These are phyloP conservation scores for Mytilinidion resinicola DNA, from an alignment of 495 filamentous ascomycete genomes.

Conservation along the genomic window DNA sequence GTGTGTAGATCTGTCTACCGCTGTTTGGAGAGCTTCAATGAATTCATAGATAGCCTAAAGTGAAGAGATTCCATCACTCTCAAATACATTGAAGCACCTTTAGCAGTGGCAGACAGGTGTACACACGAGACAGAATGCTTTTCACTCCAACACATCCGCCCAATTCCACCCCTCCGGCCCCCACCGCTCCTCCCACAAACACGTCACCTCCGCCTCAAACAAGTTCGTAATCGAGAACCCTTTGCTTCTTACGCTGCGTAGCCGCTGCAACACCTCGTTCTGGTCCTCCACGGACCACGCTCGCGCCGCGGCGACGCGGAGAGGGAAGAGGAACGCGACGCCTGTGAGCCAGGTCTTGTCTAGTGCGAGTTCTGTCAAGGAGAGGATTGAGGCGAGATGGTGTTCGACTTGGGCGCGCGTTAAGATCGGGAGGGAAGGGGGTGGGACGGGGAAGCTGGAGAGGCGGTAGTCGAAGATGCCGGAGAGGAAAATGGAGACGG, in stretches of 20 bases:
- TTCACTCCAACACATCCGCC: no score
- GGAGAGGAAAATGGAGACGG: conserved; percentile 1
- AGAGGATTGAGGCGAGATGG: not conserved
- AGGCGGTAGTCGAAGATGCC: conserved; percentile 1
- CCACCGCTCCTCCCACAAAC: not conserved
- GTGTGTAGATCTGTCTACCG: no score
- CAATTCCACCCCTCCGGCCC: no score
- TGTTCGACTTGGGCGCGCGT: not conserved
- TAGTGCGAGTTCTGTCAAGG: not conserved
- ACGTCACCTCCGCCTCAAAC: not conserved
- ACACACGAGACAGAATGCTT: no score
- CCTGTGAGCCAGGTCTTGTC: not conserved
- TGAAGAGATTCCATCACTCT: no score
- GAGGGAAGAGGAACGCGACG: not conserved
- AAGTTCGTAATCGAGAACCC: not conserved
- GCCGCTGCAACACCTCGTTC: not conserved
- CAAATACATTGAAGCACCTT: no score
- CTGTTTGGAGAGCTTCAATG: no score
- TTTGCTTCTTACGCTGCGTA: not conserved
- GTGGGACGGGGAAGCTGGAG: not conserved
- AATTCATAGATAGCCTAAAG: no score
- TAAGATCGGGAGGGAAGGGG: not conserved
- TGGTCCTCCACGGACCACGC: not conserved
- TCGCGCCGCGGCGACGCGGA: not conserved
- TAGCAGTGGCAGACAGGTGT: no score